Evolutionary conservation across 257 asterid species (phyloP).

Genomic region (Linderniella brevidens): DNA sequence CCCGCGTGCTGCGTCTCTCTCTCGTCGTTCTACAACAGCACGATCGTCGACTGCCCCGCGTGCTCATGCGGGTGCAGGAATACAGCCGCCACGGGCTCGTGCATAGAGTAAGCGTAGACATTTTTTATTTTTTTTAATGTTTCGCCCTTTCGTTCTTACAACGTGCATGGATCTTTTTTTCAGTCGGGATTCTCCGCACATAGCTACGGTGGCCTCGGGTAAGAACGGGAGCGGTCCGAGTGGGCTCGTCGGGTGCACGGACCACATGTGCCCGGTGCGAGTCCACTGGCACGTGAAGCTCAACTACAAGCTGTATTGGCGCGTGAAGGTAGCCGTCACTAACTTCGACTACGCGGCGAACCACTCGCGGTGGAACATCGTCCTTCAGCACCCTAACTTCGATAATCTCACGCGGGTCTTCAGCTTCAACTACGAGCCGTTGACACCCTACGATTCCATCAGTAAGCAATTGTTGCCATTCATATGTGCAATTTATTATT

Average conservation of each 20-base stretch:
- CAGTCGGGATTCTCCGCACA: too few relatives aligned
- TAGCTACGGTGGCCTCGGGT: too few relatives aligned
- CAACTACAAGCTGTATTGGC: constrained; percentile 71
- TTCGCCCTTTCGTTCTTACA: constrained; percentile 2
- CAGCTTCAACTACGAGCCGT: constrained; percentile 85
- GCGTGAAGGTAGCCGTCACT: constrained; percentile 57
- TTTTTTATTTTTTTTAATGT: too few relatives aligned
- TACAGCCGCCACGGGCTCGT: constrained; percentile 20
- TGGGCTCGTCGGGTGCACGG: constrained; percentile 62
- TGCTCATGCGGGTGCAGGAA: constrained; percentile 66
- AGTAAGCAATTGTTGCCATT: constrained; percentile 27
- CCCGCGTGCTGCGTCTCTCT: constrained; percentile 64
- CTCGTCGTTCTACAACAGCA: constrained; percentile 61
- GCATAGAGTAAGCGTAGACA: too few relatives aligned
- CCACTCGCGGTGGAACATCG: constrained; percentile 58
- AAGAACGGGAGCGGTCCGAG: background rate
- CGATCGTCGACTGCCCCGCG: constrained; percentile 52
- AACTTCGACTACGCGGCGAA: constrained; percentile 65
- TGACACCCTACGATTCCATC: constrained; percentile 52
- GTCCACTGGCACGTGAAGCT: constrained; percentile 77
- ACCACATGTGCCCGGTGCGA: constrained; percentile 79
- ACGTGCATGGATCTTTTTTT: too few relatives aligned
- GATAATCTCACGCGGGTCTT: constrained; percentile 80
- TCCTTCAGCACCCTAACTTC: constrained; percentile 87
- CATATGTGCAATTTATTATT: background rate